Evolutionary conservation across 2,329 filamentous ascomycete species (phyloP).

Genomic region (Diaporthe caulivora): DNA sequence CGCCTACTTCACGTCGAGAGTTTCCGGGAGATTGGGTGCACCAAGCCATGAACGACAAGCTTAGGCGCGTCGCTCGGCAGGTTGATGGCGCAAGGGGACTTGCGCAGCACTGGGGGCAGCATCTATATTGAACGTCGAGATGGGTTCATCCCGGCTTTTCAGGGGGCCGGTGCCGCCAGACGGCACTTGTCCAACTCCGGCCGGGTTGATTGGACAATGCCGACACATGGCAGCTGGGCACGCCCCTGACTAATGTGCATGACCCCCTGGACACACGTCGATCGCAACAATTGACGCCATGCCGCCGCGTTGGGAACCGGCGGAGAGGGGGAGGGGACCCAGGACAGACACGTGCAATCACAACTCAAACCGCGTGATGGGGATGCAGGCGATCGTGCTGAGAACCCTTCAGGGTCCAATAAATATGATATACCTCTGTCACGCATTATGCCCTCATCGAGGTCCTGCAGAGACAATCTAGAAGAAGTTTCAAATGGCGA

Average conservation of each 20-base stretch:
- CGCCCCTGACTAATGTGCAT: conserved; percentile 17
- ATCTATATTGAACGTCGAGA: neutral
- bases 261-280: neutral
- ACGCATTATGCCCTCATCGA: neutral
- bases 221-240: neutral
- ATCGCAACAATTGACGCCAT: neutral
- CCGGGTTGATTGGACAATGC: conserved; percentile 18
- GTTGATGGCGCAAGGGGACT: neutral
- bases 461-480: neutral
- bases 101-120: neutral
- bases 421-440: neutral
- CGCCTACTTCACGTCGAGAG: neutral
- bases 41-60: conserved; percentile 22
- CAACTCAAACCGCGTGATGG: conserved; percentile 22
- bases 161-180: neutral
- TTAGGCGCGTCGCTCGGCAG: conserved; percentile 2
- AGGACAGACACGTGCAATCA: conserved; percentile 11
- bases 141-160: conserved; percentile 19
- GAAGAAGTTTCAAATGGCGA: neutral
- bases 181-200: conserved; percentile 12
- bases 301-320: conserved; percentile 1
- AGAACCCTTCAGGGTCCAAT: conserved; percentile 12
- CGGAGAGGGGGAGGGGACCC: conserved; percentile 11
- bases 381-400: neutral
- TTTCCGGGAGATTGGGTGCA: conserved; percentile 16